A percentile compares a stretch with the other conserved stretches of the same genome.
phyloP scores from a whole-genome alignment of 345 rosid genomes.

The Eucalyptus paniculata region DNA sequence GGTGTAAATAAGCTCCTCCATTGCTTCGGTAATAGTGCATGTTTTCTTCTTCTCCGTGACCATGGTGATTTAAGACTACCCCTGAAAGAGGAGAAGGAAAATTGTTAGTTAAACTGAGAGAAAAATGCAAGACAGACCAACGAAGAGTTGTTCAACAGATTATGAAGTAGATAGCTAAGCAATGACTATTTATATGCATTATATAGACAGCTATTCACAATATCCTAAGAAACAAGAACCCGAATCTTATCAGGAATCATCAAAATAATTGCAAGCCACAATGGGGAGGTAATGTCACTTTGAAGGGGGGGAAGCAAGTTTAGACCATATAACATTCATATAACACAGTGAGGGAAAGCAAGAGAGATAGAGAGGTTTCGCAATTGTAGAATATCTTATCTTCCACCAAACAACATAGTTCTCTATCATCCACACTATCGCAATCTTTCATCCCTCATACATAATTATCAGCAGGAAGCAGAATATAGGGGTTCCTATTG shows the following conservation, averaged over 20 bases:
- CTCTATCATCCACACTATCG: background rate
- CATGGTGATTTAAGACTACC: constrained; percentile 80
- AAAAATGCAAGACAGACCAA: background rate
- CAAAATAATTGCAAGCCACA: background rate
- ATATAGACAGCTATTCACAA: background rate
- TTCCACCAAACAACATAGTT: background rate
- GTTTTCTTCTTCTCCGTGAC: constrained; percentile 86
- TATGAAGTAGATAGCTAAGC: background rate
- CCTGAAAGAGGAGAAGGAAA: constrained; percentile 21
- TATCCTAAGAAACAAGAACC: background rate
- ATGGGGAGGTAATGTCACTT: background rate
- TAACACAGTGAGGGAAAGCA: background rate
- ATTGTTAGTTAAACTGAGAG: background rate
- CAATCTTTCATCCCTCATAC: background rate
- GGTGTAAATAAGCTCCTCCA: constrained; percentile 66
- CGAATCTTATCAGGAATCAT: background rate
- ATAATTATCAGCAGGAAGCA: background rate
- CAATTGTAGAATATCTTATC: background rate
- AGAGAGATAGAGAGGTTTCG: background rate
- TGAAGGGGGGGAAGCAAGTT: background rate
- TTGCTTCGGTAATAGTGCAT: constrained; percentile 58
- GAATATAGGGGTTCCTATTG: background rate
- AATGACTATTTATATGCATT: background rate
- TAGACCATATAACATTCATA: background rate
- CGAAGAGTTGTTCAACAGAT: background rate